Conservation (phyloP, 306 rosid genomes). For the Hippophae gyantsensis region DNA sequence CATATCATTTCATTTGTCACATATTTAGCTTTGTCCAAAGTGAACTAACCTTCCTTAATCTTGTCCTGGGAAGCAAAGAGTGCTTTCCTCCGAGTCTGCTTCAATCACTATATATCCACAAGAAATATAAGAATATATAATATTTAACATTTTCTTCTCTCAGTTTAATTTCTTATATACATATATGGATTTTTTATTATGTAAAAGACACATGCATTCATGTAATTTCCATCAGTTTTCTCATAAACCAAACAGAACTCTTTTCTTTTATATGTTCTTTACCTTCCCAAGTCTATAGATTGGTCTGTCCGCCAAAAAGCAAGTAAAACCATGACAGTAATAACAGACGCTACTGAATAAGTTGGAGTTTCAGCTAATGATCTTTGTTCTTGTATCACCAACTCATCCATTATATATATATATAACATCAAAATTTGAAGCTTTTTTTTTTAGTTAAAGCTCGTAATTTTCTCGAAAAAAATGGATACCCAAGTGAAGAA, state of each 20-base stretch:
- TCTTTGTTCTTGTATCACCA: conserved; percentile 32
- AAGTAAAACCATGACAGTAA: conserved; percentile 79
- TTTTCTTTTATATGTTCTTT: neutral
- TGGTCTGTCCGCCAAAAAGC: conserved; percentile 71
- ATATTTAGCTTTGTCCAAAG: neutral
- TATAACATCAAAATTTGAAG: too few relatives aligned
- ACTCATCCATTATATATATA: conserved; percentile 16
- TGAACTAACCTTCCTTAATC: conserved; percentile 72
- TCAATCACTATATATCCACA: conserved; percentile 54
- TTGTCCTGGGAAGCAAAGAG: conserved; percentile 79
- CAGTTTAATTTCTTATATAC: too few relatives aligned
- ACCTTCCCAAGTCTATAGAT: conserved; percentile 82
- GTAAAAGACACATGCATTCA: neutral
- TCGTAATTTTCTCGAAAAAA: too few relatives aligned
- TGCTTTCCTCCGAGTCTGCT: conserved; percentile 82
- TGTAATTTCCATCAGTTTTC: conserved; percentile 2
- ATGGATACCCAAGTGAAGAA: conserved; percentile 5
- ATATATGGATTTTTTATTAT: too few relatives aligned
- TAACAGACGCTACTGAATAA: conserved; percentile 80
- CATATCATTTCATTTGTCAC: neutral
- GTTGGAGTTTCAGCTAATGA: conserved; percentile 93
- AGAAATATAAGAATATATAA: too few relatives aligned
- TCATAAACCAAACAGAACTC: conserved; percentile 6
- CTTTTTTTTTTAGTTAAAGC: conserved; percentile 7
- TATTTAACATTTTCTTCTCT: too few relatives aligned